These are phyloP conservation scores for Botrytis hyacinthi DNA, from an alignment of 2,329 filamentous ascomycete species.

Conservation along the genomic window DNA sequence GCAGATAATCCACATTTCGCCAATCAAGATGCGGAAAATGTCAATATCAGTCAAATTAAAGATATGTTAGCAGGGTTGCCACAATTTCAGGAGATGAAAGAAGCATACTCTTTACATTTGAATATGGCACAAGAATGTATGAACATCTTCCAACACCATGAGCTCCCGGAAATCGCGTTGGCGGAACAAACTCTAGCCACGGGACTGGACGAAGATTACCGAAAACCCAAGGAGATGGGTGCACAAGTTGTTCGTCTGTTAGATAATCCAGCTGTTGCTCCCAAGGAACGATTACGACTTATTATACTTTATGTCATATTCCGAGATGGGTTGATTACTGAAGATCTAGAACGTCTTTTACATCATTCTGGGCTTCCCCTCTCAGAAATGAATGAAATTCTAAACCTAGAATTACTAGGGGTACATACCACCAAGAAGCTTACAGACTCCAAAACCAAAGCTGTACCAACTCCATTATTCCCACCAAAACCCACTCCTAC, in stretches of 20 bases:
- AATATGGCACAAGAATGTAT: slow-evolving; percentile 98
- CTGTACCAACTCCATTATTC: slow-evolving; percentile 66
- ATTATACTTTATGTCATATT: slow-evolving; percentile 84
- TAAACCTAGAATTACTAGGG: slow-evolving; percentile 79
- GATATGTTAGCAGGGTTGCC: slow-evolving; percentile 95
- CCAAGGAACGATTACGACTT: slow-evolving; percentile 76
- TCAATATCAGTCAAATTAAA: slow-evolving; percentile 85
- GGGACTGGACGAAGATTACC: slow-evolving; percentile 87
- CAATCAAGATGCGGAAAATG: slow-evolving; percentile 64
- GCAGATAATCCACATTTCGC: slow-evolving; percentile 90
- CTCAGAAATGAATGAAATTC: slow-evolving; percentile 68
- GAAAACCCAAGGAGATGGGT: slow-evolving; percentile 84
- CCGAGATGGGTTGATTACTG: slow-evolving; percentile 76
- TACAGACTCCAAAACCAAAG: slow-evolving; percentile 67
- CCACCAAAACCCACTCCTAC: slow-evolving; percentile 58
- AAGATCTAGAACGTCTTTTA: slow-evolving; percentile 81
- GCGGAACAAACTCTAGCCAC: slow-evolving; percentile 90
- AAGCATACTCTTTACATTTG: slow-evolving; percentile 89
- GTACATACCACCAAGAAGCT: slow-evolving; percentile 68
- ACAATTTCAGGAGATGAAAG: slow-evolving; percentile 94
- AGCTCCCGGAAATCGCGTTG: slow-evolving; percentile 81
- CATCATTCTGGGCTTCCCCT: slow-evolving; percentile 77
- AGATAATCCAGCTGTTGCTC: slow-evolving; percentile 73
- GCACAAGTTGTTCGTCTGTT: slow-evolving; percentile 84
- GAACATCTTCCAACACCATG: slow-evolving; percentile 83